Conservation (phyloP, 345 rosid genomes). For the Anastatica hierochuntica region DNA sequence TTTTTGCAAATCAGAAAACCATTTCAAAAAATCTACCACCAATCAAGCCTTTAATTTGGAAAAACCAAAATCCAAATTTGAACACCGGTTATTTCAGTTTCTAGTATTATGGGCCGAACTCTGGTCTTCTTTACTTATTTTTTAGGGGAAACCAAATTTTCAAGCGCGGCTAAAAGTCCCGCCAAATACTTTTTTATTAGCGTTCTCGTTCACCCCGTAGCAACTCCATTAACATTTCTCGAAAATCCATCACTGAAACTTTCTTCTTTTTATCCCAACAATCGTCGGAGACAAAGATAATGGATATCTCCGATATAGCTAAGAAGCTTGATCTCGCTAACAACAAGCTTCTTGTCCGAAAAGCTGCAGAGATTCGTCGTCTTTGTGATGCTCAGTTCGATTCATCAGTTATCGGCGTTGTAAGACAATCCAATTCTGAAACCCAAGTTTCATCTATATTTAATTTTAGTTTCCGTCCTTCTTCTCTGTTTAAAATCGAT, state of each 20-base stretch:
- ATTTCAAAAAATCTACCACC: too few relatives aligned
- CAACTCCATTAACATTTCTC: neutral
- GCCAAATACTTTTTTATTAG: slow-evolving; percentile 5
- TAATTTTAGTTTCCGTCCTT: neutral
- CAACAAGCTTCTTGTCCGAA: slow-evolving; percentile 54
- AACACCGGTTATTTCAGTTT: neutral
- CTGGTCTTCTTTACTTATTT: neutral
- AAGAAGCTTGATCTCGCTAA: slow-evolving; percentile 64
- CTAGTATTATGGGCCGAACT: neutral
- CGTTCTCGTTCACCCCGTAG: neutral
- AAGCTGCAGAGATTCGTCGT: slow-evolving; percentile 94
- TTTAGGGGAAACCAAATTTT: neutral
- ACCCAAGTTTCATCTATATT: neutral
- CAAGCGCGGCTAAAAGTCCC: slow-evolving; percentile 23
- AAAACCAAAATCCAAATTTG: too few relatives aligned
- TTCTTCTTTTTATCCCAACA: neutral
- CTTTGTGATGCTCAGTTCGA: slow-evolving; percentile 88
- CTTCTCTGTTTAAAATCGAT: neutral
- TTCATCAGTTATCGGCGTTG: slow-evolving; percentile 85
- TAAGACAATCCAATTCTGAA: slow-evolving; percentile 18
- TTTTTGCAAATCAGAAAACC: too few relatives aligned
- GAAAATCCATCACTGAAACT: neutral
- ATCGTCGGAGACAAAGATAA: too few relatives aligned
- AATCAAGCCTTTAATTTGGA: too few relatives aligned
- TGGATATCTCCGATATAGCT: slow-evolving; percentile 73